phyloP scores from a whole-genome alignment of 1,284 basidiomycete genomes.

The Neotropicomus parvogracilis region DNA sequence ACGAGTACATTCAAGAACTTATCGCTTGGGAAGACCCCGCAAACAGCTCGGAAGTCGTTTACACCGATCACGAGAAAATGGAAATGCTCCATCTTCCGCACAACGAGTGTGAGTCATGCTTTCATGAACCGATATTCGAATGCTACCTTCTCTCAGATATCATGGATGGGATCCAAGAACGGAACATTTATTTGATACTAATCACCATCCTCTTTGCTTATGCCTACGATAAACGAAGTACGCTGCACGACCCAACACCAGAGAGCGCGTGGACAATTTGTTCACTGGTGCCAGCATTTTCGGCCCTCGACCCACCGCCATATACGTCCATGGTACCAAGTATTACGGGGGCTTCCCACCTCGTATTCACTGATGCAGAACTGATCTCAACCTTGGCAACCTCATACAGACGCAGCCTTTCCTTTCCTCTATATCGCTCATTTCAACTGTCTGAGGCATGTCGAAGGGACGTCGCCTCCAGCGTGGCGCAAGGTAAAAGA shows the following conservation, averaged over 20 bases:
- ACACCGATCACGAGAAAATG: conserved; percentile 67
- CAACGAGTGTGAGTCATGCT: conserved; percentile 62
- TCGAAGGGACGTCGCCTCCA: conserved; percentile 54
- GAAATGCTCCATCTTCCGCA: conserved; percentile 66
- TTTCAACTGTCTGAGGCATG: conserved; percentile 68
- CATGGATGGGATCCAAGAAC: conserved; percentile 49
- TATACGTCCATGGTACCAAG: conserved; percentile 30
- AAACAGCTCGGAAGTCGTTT: conserved; percentile 41
- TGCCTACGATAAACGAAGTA: conserved; percentile 73
- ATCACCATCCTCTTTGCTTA: conserved; percentile 69
- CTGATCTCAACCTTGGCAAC: conserved; percentile 48
- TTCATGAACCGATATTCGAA: background rate
- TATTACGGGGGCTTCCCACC: conserved; percentile 12
- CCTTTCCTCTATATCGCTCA: conserved; percentile 74
- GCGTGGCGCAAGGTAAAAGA: conserved; percentile 58
- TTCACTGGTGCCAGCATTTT: conserved; percentile 65
- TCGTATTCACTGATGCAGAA: conserved; percentile 44
- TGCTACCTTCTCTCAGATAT: conserved; percentile 47
- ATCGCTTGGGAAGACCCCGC: conserved; percentile 59
- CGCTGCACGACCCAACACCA: conserved; percentile 68
- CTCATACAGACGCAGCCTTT: conserved; percentile 68
- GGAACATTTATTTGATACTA: conserved; percentile 62
- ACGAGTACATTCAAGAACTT: conserved; percentile 68
- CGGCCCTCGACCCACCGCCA: conserved; percentile 69
- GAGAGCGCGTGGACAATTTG: conserved; percentile 83